Conservation (phyloP, 495 filamentous ascomycete species). For the Glutinoglossum americanum region DNA sequence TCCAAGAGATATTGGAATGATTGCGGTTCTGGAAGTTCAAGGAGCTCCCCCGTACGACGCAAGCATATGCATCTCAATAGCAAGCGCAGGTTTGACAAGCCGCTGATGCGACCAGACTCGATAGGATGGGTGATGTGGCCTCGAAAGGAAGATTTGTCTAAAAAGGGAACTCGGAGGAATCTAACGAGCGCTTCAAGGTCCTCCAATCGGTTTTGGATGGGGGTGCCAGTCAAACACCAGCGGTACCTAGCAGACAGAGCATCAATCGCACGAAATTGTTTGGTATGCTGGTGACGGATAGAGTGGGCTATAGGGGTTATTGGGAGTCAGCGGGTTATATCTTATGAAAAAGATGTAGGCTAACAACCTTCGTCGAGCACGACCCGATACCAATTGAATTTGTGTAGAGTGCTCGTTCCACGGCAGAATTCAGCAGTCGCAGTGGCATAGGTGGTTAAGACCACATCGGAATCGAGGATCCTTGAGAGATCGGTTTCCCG, state of each 20-base stretch:
- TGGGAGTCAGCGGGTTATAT: not conserved
- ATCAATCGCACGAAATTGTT: constrained; percentile 5
- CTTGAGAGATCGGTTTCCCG: not conserved
- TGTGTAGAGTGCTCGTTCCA: not conserved
- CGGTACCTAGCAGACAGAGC: constrained; percentile 5
- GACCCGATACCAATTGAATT: not conserved
- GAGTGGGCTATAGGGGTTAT: constrained; percentile 4
- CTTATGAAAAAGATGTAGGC: too few species aligned
- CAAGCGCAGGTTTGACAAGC: not conserved
- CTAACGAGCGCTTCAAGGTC: constrained; percentile 8
- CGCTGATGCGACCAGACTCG: constrained; percentile 2
- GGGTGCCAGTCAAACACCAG: constrained; percentile 11
- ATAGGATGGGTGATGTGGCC: constrained; percentile 1
- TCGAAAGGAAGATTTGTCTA: constrained; percentile 6
- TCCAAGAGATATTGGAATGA: constrained; percentile 2
- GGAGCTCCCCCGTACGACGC: constrained; percentile 8
- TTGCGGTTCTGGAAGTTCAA: constrained; percentile 6
- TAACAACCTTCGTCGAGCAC: not conserved
- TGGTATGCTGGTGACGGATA: constrained; percentile 7
- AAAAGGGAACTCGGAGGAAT: constrained; percentile 5
- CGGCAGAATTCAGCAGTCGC: not conserved
- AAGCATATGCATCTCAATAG: constrained; percentile 9
- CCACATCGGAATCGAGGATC: not conserved
- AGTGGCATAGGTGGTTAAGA: not conserved
- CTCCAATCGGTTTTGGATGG: constrained; percentile 10